These are phyloP conservation scores for Phoenix roebelenii DNA, from an alignment of 176 grass and related monocot genomes.

Conservation along the genomic window DNA sequence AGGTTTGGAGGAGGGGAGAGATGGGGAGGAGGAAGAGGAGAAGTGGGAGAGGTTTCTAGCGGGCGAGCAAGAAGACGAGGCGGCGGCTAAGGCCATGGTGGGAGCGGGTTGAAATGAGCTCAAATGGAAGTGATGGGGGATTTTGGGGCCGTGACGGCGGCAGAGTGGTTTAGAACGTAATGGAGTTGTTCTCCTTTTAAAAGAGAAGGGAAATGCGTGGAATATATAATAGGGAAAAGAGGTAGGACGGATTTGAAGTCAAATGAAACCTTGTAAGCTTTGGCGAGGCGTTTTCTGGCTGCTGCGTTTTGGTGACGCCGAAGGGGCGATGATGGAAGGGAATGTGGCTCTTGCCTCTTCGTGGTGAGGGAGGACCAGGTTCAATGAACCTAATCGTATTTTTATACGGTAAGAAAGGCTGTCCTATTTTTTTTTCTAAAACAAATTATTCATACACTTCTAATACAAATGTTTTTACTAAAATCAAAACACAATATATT, in stretches of 20 bases:
- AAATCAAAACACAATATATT: too few species aligned
- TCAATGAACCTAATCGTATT: constrained; percentile 44
- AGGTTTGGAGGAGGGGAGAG: constrained; percentile 12
- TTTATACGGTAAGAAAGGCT: not conserved
- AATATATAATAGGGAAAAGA: not conserved
- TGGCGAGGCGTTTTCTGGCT: too few species aligned
- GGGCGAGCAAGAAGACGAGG: constrained; percentile 3
- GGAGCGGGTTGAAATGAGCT: constrained; percentile 9
- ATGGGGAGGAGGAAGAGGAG: constrained; percentile 24
- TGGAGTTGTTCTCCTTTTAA: too few species aligned
- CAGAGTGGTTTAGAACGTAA: not conserved
- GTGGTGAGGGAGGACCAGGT: constrained; percentile 38
- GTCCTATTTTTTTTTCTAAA: not conserved
- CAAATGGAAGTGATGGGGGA: constrained; percentile 1
- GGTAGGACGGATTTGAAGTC: not conserved
- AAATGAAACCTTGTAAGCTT: not conserved
- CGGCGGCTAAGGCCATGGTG: constrained; percentile 6
- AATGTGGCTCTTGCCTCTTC: constrained; percentile 12
- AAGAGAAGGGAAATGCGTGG: not conserved
- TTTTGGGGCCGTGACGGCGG: not conserved
- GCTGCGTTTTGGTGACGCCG: not conserved
- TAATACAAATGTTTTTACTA: too few species aligned
- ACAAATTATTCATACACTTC: too few species aligned
- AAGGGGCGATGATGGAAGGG: not conserved
- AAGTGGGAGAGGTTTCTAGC: constrained; percentile 11